phyloP scores from a whole-genome alignment of 306 rosid species.

The Inga laurina region DNA sequence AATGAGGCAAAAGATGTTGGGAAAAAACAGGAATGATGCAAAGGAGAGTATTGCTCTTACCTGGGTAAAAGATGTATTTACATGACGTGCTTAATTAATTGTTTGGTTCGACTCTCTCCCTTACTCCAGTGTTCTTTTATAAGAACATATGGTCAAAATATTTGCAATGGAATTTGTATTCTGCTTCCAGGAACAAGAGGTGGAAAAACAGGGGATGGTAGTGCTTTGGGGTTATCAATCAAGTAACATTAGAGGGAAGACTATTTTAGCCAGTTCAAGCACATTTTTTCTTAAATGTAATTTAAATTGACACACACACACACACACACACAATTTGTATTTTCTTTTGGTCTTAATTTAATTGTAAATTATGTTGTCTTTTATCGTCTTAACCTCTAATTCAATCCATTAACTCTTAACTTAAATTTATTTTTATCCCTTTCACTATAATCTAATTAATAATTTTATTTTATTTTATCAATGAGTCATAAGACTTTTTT shows the following conservation, averaged over 20 bases:
- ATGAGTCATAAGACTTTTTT: neutral
- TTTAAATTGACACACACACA: no score
- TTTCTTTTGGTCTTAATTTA: neutral
- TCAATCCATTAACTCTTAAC: neutral
- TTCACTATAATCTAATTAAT: neutral
- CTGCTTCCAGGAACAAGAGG: neutral
- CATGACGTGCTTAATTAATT: neutral
- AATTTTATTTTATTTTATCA: neutral
- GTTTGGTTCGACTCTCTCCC: neutral
- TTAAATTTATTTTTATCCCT: neutral
- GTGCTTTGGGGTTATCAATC: neutral
- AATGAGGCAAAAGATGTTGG: neutral
- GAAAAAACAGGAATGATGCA: neutral
- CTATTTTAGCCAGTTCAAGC: neutral
- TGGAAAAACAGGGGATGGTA: neutral
- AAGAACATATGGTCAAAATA: neutral
- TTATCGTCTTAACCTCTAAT: neutral
- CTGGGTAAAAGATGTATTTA: neutral
- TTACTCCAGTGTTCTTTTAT: neutral
- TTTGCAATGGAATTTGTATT: neutral
- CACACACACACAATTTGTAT: neutral
- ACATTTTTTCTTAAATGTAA: neutral
- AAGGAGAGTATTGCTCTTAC: neutral
- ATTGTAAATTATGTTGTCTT: neutral
- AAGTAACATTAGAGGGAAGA: neutral